Evolutionary conservation across 2,329 filamentous ascomycete genomes (phyloP).

Genomic region (Colletotrichum gigasporum): DNA sequence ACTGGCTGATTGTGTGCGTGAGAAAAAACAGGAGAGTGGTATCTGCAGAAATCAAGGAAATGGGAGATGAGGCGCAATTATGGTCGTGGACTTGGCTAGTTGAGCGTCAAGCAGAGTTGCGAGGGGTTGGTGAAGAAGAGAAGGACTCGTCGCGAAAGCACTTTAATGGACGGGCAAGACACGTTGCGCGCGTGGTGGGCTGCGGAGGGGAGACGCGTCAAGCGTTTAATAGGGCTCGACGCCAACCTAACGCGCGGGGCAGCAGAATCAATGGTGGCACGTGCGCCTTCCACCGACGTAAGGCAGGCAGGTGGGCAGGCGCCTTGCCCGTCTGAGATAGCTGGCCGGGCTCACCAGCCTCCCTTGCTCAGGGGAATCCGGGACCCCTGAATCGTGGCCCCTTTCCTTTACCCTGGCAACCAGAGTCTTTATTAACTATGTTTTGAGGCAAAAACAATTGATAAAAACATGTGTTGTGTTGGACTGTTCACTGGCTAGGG

Average conservation of each 20-base stretch:
- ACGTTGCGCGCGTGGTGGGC: slow-evolving; percentile 37
- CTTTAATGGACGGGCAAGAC: slow-evolving; percentile 44
- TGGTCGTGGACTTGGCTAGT: slow-evolving; percentile 4
- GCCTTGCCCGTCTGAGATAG: slow-evolving; percentile 1
- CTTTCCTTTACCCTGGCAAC: slow-evolving; percentile 13
- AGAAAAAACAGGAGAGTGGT: slow-evolving; percentile 17
- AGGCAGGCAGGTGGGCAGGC: neutral
- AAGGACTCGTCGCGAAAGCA: slow-evolving; percentile 37
- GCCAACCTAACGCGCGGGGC: slow-evolving; percentile 41
- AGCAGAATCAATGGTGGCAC: slow-evolving; percentile 14
- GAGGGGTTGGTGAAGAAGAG: slow-evolving; percentile 23
- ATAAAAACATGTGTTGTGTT: slow-evolving; percentile 13
- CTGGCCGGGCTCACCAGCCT: slow-evolving; percentile 29
- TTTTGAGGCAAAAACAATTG: slow-evolving; percentile 10
- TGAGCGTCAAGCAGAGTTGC: slow-evolving; percentile 3
- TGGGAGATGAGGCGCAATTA: neutral
- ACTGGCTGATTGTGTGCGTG: slow-evolving; percentile 21
- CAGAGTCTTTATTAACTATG: slow-evolving; percentile 1
- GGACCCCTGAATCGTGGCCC: slow-evolving; percentile 20
- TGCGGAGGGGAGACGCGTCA: slow-evolving; percentile 40
- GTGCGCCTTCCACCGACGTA: slow-evolving; percentile 10
- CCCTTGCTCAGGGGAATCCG: slow-evolving; percentile 10
- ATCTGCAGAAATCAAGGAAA: slow-evolving; percentile 18
- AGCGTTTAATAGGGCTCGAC: slow-evolving; percentile 34
- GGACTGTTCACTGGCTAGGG: no score